phyloP scores from a whole-genome alignment of 1,284 basidiomycete species.

The Pyrrhoderma noxium region DNA sequence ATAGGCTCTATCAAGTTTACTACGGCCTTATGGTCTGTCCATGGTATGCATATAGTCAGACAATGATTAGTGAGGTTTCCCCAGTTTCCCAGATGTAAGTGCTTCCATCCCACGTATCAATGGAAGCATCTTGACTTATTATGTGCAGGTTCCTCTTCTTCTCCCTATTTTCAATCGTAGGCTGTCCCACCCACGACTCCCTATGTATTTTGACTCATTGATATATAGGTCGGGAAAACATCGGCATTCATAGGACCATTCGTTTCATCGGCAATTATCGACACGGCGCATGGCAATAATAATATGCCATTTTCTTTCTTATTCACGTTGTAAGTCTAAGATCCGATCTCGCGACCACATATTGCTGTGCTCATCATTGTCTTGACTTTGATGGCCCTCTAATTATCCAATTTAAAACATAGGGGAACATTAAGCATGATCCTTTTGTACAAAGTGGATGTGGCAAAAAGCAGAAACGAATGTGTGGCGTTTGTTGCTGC shows the following conservation, averaged over 20 bases:
- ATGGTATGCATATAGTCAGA: slow-evolving; percentile 81
- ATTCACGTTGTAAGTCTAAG: slow-evolving; percentile 52
- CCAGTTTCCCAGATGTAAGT: slow-evolving; percentile 63
- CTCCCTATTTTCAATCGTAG: slow-evolving; percentile 64
- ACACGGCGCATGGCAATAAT: slow-evolving; percentile 61
- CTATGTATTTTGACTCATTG: background rate
- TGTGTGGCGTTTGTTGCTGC: slow-evolving; percentile 58
- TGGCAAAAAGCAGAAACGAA: slow-evolving; percentile 60
- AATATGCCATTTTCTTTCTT: slow-evolving; percentile 81
- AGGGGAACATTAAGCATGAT: slow-evolving; percentile 56
- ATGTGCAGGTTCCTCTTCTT: slow-evolving; percentile 64
- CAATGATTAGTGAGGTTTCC: slow-evolving; percentile 79
- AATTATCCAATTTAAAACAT: background rate
- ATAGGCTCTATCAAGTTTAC: slow-evolving; percentile 60
- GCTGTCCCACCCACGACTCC: slow-evolving; percentile 16
- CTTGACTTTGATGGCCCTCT: background rate
- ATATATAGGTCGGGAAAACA: slow-evolving; percentile 58
- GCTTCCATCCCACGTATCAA: slow-evolving; percentile 5
- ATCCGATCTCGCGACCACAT: background rate
- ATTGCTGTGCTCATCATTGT: background rate
- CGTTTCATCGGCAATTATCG: slow-evolving; percentile 69
- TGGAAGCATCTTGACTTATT: slow-evolving; percentile 14
- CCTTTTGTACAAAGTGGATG: slow-evolving; percentile 64
- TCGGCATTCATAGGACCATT: slow-evolving; percentile 80
- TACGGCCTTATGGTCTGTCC: slow-evolving; percentile 77